Percentiles rank a stretch among this genome's conserved stretches.
Evolutionary conservation across 2,329 filamentous ascomycete genomes (phyloP).

Genomic region (Trichoderma arundinaceum): DNA sequence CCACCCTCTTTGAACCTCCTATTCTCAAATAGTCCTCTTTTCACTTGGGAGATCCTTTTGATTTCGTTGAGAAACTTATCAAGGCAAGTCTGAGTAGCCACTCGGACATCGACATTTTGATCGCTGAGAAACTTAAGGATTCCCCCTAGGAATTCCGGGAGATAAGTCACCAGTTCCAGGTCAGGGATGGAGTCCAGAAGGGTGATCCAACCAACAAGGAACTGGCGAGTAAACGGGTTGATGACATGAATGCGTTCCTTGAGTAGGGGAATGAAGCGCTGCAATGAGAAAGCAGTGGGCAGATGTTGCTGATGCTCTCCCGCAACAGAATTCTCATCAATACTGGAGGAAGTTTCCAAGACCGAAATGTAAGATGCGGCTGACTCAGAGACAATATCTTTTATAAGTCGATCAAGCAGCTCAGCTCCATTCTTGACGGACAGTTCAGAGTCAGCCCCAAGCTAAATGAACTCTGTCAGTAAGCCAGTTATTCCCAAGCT

Average conservation of each 20-base stretch:
- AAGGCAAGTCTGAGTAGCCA: conserved; percentile 84
- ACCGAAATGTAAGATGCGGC: conserved; percentile 94
- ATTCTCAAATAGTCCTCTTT: conserved; percentile 89
- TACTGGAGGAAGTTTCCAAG: conserved; percentile 64
- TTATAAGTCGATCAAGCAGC: conserved; percentile 89
- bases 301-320: conserved; percentile 56
- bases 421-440: conserved; percentile 99
- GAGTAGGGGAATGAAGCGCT: conserved; percentile 87
- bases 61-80: conserved; percentile 94
- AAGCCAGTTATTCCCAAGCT: neutral
- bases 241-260: conserved; percentile 94
- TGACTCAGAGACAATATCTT: conserved; percentile 95
- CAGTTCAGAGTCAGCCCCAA: conserved; percentile 92
- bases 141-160: conserved; percentile 89
- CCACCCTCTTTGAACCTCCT: conserved; percentile 71
- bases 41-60: conserved; percentile 89
- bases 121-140: conserved; percentile 92
- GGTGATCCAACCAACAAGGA: conserved; percentile 95
- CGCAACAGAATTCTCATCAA: conserved; percentile 54
- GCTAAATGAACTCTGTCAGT: conserved; percentile 54
- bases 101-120: conserved; percentile 90
- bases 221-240: conserved; percentile 92
- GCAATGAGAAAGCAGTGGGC: conserved; percentile 89
- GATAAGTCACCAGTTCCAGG: conserved; percentile 87
- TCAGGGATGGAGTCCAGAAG: conserved; percentile 96